Conservation (phyloP, 257 asterid genomes). For the Solanum paucissectum region DNA sequence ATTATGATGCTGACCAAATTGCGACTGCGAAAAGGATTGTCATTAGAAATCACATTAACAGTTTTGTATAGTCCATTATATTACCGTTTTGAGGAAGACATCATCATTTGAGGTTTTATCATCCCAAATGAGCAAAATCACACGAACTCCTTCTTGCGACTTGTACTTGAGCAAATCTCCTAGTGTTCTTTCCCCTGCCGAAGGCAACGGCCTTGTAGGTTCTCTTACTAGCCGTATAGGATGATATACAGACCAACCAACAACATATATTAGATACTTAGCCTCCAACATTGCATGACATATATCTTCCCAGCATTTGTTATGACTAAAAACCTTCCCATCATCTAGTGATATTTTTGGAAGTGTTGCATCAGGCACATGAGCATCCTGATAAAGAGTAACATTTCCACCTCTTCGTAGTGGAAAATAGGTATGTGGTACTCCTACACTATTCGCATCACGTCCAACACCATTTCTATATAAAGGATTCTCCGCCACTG, state of each 20-base stretch:
- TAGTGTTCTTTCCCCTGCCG: constrained; percentile 34
- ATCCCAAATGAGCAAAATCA: constrained; percentile 90
- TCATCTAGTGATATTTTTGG: constrained; percentile 51
- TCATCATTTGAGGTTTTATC: constrained; percentile 88
- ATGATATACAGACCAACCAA: constrained; percentile 71
- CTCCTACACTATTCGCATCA: constrained; percentile 17
- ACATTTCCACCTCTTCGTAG: constrained; percentile 63
- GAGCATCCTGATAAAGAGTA: constrained; percentile 71
- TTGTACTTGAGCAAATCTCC: constrained; percentile 84
- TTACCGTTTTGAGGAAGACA: constrained; percentile 64
- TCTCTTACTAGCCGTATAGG: constrained; percentile 62
- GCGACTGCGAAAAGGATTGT: not conserved
- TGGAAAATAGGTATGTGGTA: constrained; percentile 67
- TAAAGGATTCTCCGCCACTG: constrained; percentile 10
- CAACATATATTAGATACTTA: constrained; percentile 52
- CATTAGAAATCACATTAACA: not conserved
- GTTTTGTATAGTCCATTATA: not conserved
- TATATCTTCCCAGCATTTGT: constrained; percentile 76
- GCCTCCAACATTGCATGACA: constrained; percentile 69
- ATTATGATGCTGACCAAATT: not conserved
- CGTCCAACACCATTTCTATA: constrained; percentile 28
- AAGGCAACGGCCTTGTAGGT: constrained; percentile 59
- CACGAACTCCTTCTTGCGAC: constrained; percentile 94
- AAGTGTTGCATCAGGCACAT: constrained; percentile 54
- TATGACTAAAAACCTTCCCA: constrained; percentile 25